These are phyloP conservation scores for Aureobasidium sp. DNA, from an alignment of 2,329 filamentous ascomycete species.

Conservation along the genomic window DNA sequence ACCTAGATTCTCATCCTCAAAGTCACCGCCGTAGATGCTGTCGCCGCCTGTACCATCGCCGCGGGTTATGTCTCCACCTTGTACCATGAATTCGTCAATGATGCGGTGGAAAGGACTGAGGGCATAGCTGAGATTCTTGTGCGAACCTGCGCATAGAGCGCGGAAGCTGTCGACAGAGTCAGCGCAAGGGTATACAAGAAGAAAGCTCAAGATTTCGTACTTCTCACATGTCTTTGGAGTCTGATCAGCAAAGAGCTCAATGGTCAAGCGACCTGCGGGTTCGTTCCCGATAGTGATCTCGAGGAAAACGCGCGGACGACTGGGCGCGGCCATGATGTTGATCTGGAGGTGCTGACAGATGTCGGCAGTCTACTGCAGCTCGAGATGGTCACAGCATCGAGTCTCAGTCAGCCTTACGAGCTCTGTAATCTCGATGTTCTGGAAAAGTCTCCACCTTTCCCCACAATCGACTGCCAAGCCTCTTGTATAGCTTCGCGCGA, in stretches of 20 bases:
- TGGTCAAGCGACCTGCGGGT: slow-evolving; percentile 36
- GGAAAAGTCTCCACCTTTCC: not conserved
- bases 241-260: slow-evolving; percentile 42
- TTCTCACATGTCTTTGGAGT: slow-evolving; percentile 42
- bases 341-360: not conserved
- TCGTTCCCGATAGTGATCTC: slow-evolving; percentile 36
- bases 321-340: not conserved
- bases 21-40: slow-evolving; percentile 36
- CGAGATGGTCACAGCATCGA: not conserved
- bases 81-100: slow-evolving; percentile 40
- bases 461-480: not conserved
- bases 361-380: not conserved
- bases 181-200: slow-evolving; percentile 2
- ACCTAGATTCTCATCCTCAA: slow-evolving; percentile 36
- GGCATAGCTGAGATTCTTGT: slow-evolving; percentile 33
- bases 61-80: slow-evolving; percentile 37
- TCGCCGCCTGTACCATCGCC: slow-evolving; percentile 36
- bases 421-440: not conserved
- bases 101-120: slow-evolving; percentile 34
- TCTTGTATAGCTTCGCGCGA: not conserved
- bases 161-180: slow-evolving; percentile 33
- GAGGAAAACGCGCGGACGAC: slow-evolving; percentile 36
- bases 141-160: slow-evolving; percentile 36
- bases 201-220: slow-evolving; percentile 32
- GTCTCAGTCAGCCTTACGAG: not conserved